These are phyloP conservation scores for Pseudogymnoascus sp. DNA, from an alignment of 2,329 filamentous ascomycete species.

Conservation along the genomic window DNA sequence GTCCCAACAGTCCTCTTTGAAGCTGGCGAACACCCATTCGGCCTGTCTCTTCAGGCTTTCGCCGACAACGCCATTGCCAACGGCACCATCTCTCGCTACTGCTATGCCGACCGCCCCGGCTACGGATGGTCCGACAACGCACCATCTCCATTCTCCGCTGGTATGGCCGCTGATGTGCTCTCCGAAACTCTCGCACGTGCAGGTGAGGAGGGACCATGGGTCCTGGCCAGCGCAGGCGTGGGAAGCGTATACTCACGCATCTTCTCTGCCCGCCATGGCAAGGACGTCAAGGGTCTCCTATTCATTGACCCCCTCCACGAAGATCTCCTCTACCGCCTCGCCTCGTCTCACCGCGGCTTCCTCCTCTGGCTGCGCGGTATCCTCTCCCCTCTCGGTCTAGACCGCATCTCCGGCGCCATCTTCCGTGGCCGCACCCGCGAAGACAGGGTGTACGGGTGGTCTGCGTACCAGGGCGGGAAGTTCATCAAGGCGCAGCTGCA, in stretches of 20 bases:
- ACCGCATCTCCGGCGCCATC: conserved; percentile 70
- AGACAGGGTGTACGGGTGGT: conserved; percentile 77
- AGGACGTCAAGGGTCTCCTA: conserved; percentile 68
- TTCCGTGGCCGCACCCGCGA: conserved; percentile 72
- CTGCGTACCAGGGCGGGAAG: conserved; percentile 71
- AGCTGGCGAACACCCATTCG: conserved; percentile 70
- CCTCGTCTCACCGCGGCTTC: conserved; percentile 64
- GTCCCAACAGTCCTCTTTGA: conserved; percentile 81
- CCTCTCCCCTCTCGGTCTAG: conserved; percentile 77
- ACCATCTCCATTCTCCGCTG: conserved; percentile 84
- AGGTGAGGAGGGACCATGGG: conserved; percentile 80
- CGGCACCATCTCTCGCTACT: conserved; percentile 79
- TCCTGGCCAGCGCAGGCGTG: conserved; percentile 77
- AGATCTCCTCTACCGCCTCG: conserved; percentile 64
- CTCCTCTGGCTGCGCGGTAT: conserved; percentile 78
- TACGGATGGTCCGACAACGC: conserved; percentile 85
- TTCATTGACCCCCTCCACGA: conserved; percentile 87
- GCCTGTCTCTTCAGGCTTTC: conserved; percentile 71
- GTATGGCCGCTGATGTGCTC: conserved; percentile 82
- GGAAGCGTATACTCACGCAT: conserved; percentile 86
- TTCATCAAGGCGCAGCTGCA: conserved; percentile 86
- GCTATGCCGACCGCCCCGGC: conserved; percentile 90
- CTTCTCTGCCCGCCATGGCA: conserved; percentile 75
- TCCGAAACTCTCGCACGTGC: conserved; percentile 75
- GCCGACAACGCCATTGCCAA: conserved; percentile 68